Percentiles rank a stretch among this genome's conserved stretches.
These are phyloP conservation scores for Rhamnella rubrinervis DNA, from an alignment of 331 rosid genomes.

Conservation along the genomic window DNA sequence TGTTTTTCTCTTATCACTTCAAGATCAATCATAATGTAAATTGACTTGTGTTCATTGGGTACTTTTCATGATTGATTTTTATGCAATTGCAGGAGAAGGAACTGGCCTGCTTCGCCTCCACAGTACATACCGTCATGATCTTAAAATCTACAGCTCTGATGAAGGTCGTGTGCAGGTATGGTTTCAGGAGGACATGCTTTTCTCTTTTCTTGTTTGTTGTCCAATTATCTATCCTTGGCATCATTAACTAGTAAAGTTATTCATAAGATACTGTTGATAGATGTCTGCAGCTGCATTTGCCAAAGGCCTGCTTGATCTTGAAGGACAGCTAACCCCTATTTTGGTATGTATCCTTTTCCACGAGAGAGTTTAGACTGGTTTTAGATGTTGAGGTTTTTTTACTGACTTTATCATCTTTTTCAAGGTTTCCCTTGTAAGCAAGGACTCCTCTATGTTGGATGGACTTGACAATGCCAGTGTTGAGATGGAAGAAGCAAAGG, in stretches of 20 bases:
- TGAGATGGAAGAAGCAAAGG: constrained; percentile 98
- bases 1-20: not conserved
- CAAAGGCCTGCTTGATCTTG: constrained; percentile 98
- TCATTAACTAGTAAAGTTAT: constrained; percentile 25
- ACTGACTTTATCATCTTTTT: constrained; percentile 35
- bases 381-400: constrained; percentile 24
- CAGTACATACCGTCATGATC: constrained; percentile 96
- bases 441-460: constrained; percentile 98
- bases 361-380: constrained; percentile 21
- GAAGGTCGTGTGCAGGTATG: constrained; percentile 99
- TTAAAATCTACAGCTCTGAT: constrained; percentile 97
- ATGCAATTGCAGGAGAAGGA: constrained; percentile 80
- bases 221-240: constrained; percentile 19
- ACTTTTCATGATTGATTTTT: constrained; percentile 11
- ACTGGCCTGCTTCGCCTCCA: constrained; percentile 98
- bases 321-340: constrained; percentile 94
- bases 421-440: constrained; percentile 98
- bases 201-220: constrained; percentile 6
- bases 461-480: constrained; percentile 96
- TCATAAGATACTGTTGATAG: constrained; percentile 45
- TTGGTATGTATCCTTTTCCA: constrained; percentile 63
- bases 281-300: constrained; percentile 99
- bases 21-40: not conserved
- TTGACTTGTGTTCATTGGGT: constrained; percentile 4
- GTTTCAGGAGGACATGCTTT: constrained; percentile 3